Conservation (phyloP, 805 yeast species). For the Teunomyces stri region DNA sequence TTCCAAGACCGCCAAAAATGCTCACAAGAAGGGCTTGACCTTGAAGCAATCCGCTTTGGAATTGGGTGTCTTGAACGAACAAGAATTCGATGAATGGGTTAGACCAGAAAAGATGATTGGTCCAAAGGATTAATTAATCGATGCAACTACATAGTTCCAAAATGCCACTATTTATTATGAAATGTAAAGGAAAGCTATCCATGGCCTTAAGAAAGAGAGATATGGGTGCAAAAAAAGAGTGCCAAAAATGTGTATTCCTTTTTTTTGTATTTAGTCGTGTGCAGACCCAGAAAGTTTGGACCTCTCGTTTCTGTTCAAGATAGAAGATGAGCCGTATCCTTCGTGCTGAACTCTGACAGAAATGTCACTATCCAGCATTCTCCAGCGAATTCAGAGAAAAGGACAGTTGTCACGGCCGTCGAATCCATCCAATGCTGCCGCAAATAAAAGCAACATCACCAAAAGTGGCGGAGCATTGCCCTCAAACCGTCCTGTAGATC, state of each 20-base stretch:
- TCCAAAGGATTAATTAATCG: constrained; percentile 55
- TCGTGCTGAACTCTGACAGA: neutral
- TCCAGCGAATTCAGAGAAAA: constrained; percentile 30
- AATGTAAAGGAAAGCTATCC: neutral
- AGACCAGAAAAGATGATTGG: constrained; percentile 98
- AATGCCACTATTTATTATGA: neutral
- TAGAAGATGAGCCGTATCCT: neutral
- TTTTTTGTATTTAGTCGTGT: neutral
- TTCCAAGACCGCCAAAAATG: constrained; percentile 96
- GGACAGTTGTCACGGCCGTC: constrained; percentile 18
- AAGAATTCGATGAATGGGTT: constrained; percentile 95
- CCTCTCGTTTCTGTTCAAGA: neutral
- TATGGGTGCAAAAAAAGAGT: neutral
- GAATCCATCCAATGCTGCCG: neutral
- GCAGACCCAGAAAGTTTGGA: neutral
- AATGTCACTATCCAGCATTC: constrained; percentile 30
- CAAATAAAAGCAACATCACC: neutral
- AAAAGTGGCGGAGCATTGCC: neutral
- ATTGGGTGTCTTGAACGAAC: constrained; percentile 75
- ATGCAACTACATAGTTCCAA: neutral
- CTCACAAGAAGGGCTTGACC: constrained; percentile 96
- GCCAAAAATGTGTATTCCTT: too few relatives aligned
- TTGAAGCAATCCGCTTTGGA: constrained; percentile 93
- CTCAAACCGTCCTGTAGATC: constrained; percentile 47
- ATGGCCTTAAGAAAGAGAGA: neutral